A percentile compares a stretch with the other conserved stretches of the same genome.
These are phyloP conservation scores for Triticum timopheevii DNA, from an alignment of 176 grass and related monocot genomes.

Conservation along the genomic window DNA sequence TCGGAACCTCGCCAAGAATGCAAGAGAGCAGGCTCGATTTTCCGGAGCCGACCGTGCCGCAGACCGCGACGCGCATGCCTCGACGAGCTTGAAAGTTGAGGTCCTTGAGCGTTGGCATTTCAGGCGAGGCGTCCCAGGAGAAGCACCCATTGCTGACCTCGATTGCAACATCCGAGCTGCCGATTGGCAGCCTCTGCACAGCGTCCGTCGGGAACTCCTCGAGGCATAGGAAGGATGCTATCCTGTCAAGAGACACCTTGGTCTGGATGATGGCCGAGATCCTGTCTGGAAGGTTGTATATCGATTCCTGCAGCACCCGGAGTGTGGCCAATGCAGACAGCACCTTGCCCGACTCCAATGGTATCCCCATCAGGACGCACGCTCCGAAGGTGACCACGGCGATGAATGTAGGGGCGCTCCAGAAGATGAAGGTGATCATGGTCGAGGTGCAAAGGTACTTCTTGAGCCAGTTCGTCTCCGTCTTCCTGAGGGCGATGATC, in stretches of 20 bases:
- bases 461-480: neutral
- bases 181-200: neutral
- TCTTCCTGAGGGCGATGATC: conserved; percentile 15
- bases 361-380: neutral
- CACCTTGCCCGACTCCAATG: conserved; percentile 7
- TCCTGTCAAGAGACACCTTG: conserved; percentile 20
- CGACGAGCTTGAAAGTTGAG: conserved; percentile 11
- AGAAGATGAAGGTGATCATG: neutral
- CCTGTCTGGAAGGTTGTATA: conserved; percentile 11
- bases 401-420: conserved; percentile 2
- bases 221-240: conserved; percentile 15
- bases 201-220: neutral
- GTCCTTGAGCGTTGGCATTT: neutral
- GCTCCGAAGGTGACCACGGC: neutral
- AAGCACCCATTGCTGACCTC: conserved; percentile 9
- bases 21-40: conserved; percentile 13
- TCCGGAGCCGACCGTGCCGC: neutral
- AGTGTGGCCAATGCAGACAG: neutral
- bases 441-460: neutral
- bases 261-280: neutral
- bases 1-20: conserved; percentile 9
- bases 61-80: neutral
- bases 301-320: conserved; percentile 1
- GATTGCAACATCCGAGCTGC: neutral
- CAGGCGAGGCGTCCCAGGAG: neutral